These are phyloP conservation scores for Hypoxylon subgilvum DNA, from an alignment of 495 filamentous ascomycete genomes.

Conservation along the genomic window DNA sequence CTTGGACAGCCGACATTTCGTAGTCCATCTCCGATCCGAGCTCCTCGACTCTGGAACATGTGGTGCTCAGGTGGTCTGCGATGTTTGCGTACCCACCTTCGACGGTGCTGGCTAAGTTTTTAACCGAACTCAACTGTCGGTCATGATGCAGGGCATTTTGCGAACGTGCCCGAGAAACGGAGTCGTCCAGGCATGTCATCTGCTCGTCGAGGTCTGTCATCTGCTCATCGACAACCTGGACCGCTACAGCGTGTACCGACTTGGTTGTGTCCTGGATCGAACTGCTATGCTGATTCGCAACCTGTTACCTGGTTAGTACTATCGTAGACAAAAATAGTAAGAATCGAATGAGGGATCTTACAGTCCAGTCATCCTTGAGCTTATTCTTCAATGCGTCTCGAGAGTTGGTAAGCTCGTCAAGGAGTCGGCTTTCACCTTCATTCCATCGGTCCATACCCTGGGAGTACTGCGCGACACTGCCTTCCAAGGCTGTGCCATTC, in stretches of 20 bases:
- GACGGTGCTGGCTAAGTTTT: conserved; percentile 65
- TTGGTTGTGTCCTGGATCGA: conserved; percentile 81
- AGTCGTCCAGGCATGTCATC: conserved; percentile 87
- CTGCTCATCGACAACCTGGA: conserved; percentile 88
- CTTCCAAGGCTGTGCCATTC: conserved; percentile 67
- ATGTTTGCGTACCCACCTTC: conserved; percentile 73
- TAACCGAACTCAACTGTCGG: conserved; percentile 65
- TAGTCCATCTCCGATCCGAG: conserved; percentile 68
- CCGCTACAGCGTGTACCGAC: conserved; percentile 89
- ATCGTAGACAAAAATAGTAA: neutral
- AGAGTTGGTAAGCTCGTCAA: conserved; percentile 72
- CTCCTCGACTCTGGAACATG: conserved; percentile 64
- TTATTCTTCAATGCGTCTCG: conserved; percentile 77
- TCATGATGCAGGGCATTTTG: conserved; percentile 80
- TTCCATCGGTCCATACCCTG: conserved; percentile 79
- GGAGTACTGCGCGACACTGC: conserved; percentile 67
- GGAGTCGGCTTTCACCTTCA: conserved; percentile 67
- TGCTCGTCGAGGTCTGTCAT: conserved; percentile 83
- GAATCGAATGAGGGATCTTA: conserved; percentile 61
- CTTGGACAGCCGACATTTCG: conserved; percentile 58
- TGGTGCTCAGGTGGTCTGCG: conserved; percentile 65
- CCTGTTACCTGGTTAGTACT: conserved; percentile 54
- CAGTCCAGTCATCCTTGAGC: conserved; percentile 87
- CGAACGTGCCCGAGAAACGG: conserved; percentile 80
- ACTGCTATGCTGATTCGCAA: conserved; percentile 76